Evolutionary conservation across 179 eudicot species (phyloP), one percentile per base, ranked within the genome.

Genomic region (Heliamphora ciliata): DNA sequence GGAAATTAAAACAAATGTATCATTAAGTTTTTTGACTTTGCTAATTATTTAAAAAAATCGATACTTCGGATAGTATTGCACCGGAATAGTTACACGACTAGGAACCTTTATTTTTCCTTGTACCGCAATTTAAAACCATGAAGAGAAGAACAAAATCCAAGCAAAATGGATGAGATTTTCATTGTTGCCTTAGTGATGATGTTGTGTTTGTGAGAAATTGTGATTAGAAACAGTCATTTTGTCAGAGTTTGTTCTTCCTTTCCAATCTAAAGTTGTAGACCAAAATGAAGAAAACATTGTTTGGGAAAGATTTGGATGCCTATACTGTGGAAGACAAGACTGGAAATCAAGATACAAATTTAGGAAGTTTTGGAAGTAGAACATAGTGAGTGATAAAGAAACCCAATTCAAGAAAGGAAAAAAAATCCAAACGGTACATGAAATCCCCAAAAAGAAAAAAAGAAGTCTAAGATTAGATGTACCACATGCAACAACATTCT

Each of bases 251-350:
- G 11, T 24, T 82, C 64, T 82, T 4, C 8, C 60, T 75, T 79
- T 64, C 3, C 71, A 77, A 75, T 7, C 76, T 82, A 87, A 85
- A 31, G 40, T 31, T 31, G 40, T 31, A 31, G 40, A 31, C 40
- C 0, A 85, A 74, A 79, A 77, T 88, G 87, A 81, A 87, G 84
- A 85, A 79, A 52, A 44, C 81, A 65, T 81, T 70, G 50, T 81
- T 44, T 77, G 63, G 82, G 81, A 67, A 81, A 81, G 84, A 83
- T 77, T 74, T 75, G 64, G 82, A 65, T 79, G 65, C 69, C 64
- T 81, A 74, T 77, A 87, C 87, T 87, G 87, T 87, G 79, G 88
- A 84, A 83, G 91, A 86, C 87, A 87, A 84, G 91, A 87, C 91
- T 86, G 81, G 83, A 86, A 73, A 80, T 65, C 76, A 73, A 81